These are phyloP conservation scores for Arabidopsis suecica DNA, from an alignment of 345 rosid species.

Conservation along the genomic window DNA sequence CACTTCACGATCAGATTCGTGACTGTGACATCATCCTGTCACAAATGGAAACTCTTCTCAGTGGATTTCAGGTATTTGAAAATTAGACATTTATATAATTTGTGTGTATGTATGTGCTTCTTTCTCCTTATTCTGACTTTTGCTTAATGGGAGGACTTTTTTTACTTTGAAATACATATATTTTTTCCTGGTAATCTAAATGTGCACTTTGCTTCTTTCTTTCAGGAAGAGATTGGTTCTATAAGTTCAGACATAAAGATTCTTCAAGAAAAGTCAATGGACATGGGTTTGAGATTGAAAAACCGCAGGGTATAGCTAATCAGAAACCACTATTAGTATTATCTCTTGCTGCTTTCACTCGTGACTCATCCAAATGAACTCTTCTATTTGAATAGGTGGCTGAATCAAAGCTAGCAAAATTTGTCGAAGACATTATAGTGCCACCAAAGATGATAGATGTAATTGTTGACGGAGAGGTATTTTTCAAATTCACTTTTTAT, in stretches of 20 bases:
- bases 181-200: slow-evolving; percentile 19
- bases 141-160: neutral
- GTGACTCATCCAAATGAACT: slow-evolving; percentile 30
- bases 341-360: slow-evolving; percentile 26
- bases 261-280: slow-evolving; percentile 99
- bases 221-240: slow-evolving; percentile 91
- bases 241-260: slow-evolving; percentile 96
- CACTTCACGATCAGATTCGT: slow-evolving; percentile 96
- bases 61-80: slow-evolving; percentile 89
- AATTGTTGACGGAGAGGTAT: slow-evolving; percentile 98
- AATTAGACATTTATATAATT: neutral
- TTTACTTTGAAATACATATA: neutral
- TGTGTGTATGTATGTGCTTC: neutral
- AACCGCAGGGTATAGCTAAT: slow-evolving; percentile 83
- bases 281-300: slow-evolving; percentile 97
- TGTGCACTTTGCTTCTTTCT: slow-evolving; percentile 29
- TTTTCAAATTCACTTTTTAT: slow-evolving; percentile 17
- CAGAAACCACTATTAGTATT: slow-evolving; percentile 15
- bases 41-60: slow-evolving; percentile 95
- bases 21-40: slow-evolving; percentile 92
- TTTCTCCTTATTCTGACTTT: slow-evolving; percentile 14
- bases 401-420: slow-evolving; percentile 91
- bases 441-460: slow-evolving; percentile 98
- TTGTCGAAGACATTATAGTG: slow-evolving; percentile 95
- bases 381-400: slow-evolving; percentile 67